Percentiles rank a stretch among this genome's conserved stretches.
These are phyloP conservation scores for Aspergillus ibericus DNA, from an alignment of 2,329 filamentous ascomycete species.

Conservation along the genomic window DNA sequence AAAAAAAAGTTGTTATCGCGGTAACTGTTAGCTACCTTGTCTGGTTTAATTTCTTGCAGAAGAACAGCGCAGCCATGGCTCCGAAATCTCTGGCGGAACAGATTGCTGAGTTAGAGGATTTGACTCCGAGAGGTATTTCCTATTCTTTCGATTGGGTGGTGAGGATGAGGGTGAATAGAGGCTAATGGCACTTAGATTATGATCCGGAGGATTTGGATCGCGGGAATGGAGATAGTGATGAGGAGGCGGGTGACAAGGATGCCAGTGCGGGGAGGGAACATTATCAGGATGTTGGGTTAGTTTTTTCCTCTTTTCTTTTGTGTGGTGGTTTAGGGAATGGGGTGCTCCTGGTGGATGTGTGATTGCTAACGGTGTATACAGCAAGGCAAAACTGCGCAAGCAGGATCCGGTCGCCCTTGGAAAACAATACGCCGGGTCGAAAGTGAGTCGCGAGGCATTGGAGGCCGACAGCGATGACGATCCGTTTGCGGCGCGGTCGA, in stretches of 20 bases:
- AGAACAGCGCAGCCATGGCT: slow-evolving; percentile 25
- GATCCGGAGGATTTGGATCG: slow-evolving; percentile 72
- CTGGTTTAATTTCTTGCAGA: neutral
- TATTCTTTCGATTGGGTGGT: neutral
- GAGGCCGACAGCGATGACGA: slow-evolving; percentile 58
- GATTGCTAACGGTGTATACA: slow-evolving; percentile 28
- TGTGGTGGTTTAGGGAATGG: neutral
- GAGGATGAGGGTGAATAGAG: neutral
- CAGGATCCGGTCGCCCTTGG: slow-evolving; percentile 69
- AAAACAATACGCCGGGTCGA: slow-evolving; percentile 75
- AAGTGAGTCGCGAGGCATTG: slow-evolving; percentile 69
- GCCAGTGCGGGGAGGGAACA: slow-evolving; percentile 72
- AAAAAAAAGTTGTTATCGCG: slow-evolving; percentile 18
- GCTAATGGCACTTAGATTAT: slow-evolving; percentile 58
- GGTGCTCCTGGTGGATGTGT: neutral
- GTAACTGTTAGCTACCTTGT: neutral
- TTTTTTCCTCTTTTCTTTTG: neutral
- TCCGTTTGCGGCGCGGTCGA: slow-evolving; percentile 38
- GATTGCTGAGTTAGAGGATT: slow-evolving; percentile 63
- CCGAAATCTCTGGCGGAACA: slow-evolving; percentile 61
- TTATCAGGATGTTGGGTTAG: slow-evolving; percentile 73
- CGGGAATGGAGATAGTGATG: slow-evolving; percentile 56
- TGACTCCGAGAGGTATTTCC: slow-evolving; percentile 59
- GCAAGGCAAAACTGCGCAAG: slow-evolving; percentile 80
- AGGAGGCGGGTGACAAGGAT: slow-evolving; percentile 49